Evolutionary conservation across 176 grass and related monocot genomes (phyloP).

Genomic region (Lolium multiflorum): DNA sequence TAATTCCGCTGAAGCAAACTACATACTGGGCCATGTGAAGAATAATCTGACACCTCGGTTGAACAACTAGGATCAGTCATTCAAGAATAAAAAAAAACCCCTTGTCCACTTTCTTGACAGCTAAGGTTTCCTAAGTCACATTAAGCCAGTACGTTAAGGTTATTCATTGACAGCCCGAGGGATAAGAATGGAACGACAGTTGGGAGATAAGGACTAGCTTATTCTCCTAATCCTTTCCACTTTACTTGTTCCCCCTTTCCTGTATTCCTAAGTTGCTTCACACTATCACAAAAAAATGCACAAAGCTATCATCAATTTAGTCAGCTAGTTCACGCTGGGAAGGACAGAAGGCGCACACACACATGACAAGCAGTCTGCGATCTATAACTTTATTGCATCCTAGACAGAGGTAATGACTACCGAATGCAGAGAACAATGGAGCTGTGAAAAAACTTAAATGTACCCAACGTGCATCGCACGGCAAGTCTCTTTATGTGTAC

Average conservation of each 20-base stretch:
- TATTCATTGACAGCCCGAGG: neutral
- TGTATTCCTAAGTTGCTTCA: conserved; percentile 28
- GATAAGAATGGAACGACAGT: neutral
- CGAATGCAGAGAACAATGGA: conserved; percentile 25
- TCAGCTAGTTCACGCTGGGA: conserved; percentile 22
- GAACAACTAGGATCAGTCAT: neutral
- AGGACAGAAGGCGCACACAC: neutral
- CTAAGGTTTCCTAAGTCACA: conserved; percentile 8
- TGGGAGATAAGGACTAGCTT: conserved; percentile 39
- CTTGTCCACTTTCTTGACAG: neutral
- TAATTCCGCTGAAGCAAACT: neutral
- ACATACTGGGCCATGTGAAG: neutral
- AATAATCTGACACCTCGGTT: conserved; percentile 18
- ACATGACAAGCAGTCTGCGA: conserved; percentile 1
- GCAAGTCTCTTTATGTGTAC: conserved; percentile 36
- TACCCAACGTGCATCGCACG: conserved; percentile 47
- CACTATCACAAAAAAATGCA: neutral
- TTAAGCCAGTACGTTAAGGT: neutral
- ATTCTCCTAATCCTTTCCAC: conserved; percentile 27
- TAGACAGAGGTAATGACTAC: neutral
- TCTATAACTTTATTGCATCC: neutral
- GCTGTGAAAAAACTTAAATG: neutral
- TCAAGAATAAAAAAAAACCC: neutral
- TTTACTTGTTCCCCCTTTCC: conserved; percentile 38
- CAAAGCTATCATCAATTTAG: conserved; percentile 5